Evolutionary conservation across 2,329 filamentous ascomycete species (phyloP).

Genomic region (Elsinoe arachidis): DNA sequence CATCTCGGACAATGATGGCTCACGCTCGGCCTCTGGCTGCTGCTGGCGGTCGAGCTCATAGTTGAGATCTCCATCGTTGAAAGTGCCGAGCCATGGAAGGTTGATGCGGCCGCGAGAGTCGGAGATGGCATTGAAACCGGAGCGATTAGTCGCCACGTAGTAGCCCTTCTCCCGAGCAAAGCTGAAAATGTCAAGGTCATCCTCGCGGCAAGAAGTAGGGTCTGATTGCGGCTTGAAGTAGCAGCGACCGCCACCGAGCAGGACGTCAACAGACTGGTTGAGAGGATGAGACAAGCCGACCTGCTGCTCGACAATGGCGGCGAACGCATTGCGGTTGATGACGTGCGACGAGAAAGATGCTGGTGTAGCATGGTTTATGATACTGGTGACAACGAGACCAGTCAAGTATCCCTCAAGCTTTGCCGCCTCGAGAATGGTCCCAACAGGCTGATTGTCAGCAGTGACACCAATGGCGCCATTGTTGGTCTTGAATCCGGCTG

Average conservation of each 20-base stretch:
- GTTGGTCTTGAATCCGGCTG: constrained; percentile 33
- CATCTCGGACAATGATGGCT: constrained; percentile 35
- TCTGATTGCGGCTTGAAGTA: constrained; percentile 35
- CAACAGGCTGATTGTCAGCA: constrained; percentile 28
- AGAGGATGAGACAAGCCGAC: constrained; percentile 34
- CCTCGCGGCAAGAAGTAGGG: constrained; percentile 30
- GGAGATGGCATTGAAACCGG: constrained; percentile 28
- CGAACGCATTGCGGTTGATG: constrained; percentile 27
- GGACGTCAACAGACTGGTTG: constrained; percentile 31
- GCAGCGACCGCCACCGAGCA: constrained; percentile 35
- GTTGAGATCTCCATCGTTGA: constrained; percentile 33
- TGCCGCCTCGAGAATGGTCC: constrained; percentile 34
- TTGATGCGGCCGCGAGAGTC: constrained; percentile 10
- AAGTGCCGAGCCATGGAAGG: constrained; percentile 33
- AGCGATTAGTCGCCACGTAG: constrained; percentile 30
- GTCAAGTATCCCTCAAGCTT: constrained; percentile 34
- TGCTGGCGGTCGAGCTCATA: constrained; percentile 30
- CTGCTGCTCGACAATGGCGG: constrained; percentile 33
- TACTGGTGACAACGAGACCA: constrained; percentile 35
- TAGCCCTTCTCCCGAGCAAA: constrained; percentile 30
- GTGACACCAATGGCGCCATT: constrained; percentile 32
- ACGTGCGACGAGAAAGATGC: constrained; percentile 30
- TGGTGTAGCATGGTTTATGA: constrained; percentile 31
- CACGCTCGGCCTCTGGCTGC: constrained; percentile 22
- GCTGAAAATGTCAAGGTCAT: constrained; percentile 31